Evolutionary conservation across 2,329 filamentous ascomycete species (phyloP).

Genomic region (Fusarium sp.): DNA sequence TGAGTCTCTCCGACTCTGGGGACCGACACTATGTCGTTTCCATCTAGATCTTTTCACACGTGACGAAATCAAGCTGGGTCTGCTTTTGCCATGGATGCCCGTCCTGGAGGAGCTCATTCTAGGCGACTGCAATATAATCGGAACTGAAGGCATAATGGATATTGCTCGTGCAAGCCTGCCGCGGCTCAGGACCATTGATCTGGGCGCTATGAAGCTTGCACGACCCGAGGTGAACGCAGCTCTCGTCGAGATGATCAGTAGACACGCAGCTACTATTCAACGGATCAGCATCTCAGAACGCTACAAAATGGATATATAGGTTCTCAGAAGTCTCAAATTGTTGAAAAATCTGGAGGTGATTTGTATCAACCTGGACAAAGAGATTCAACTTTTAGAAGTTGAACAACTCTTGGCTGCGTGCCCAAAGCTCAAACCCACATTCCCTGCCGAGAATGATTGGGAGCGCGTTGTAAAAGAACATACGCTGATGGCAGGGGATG

Average conservation of each 20-base stretch:
- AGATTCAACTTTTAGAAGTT: neutral
- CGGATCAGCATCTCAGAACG: neutral
- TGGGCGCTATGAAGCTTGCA: neutral
- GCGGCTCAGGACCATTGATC: neutral
- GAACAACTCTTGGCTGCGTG: slow-evolving; percentile 11
- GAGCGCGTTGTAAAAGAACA: neutral
- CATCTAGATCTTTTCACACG: neutral
- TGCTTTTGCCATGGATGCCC: neutral
- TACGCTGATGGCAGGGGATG: neutral
- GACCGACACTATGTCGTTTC: slow-evolving; percentile 11
- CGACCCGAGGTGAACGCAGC: neutral
- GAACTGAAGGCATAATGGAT: neutral
- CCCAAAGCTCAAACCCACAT: slow-evolving; percentile 7
- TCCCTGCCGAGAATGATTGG: neutral
- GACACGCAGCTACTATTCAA: neutral
- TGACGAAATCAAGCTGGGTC: neutral
- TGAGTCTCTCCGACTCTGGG: slow-evolving; percentile 22
- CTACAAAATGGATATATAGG: neutral
- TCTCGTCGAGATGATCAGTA: neutral
- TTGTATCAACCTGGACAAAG: neutral
- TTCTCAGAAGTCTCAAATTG: neutral
- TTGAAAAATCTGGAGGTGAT: neutral
- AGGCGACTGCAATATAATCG: neutral
- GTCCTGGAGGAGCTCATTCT: neutral
- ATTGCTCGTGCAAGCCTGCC: neutral